phyloP scores from a whole-genome alignment of 164 flowering plant genomes.

The Magnolia officinalis region DNA sequence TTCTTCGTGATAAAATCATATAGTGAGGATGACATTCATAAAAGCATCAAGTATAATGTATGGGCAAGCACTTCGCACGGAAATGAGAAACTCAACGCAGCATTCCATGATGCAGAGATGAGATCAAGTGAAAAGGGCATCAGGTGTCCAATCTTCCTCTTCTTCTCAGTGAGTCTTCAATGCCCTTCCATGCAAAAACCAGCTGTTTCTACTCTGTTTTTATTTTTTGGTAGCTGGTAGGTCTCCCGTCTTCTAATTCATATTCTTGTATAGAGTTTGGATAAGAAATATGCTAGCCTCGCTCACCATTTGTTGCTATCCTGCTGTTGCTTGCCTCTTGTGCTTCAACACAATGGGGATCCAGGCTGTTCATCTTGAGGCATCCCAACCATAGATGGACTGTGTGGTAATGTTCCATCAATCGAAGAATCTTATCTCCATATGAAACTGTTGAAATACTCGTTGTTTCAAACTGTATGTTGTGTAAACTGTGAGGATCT shows the following conservation, averaged over 20 bases:
- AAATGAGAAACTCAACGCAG: constrained; percentile 74
- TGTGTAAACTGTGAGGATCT: not conserved
- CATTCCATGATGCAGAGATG: constrained; percentile 52
- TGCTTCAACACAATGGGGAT: not conserved
- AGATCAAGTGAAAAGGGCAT: constrained; percentile 31
- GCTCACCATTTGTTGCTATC: not conserved
- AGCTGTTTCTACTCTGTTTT: not conserved
- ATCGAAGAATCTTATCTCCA: not conserved
- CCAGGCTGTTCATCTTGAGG: not conserved
- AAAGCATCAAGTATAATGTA: constrained; percentile 69
- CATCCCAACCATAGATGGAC: not conserved
- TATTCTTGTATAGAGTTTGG: not conserved
- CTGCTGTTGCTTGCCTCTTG: not conserved
- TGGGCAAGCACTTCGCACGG: constrained; percentile 91
- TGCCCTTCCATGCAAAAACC: not conserved
- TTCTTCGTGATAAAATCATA: constrained; percentile 80
- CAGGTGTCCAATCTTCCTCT: constrained; percentile 72
- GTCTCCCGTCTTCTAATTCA: not conserved
- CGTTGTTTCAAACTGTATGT: not conserved
- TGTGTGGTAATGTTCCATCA: not conserved
- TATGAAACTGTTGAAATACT: not conserved
- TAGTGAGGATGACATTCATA: constrained; percentile 82
- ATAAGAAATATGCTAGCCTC: no score
- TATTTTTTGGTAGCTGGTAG: not conserved
- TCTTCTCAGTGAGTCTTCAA: constrained; percentile 56